Conservation (phyloP, 106 monocot species). For the Narthecium ossifragum region DNA sequence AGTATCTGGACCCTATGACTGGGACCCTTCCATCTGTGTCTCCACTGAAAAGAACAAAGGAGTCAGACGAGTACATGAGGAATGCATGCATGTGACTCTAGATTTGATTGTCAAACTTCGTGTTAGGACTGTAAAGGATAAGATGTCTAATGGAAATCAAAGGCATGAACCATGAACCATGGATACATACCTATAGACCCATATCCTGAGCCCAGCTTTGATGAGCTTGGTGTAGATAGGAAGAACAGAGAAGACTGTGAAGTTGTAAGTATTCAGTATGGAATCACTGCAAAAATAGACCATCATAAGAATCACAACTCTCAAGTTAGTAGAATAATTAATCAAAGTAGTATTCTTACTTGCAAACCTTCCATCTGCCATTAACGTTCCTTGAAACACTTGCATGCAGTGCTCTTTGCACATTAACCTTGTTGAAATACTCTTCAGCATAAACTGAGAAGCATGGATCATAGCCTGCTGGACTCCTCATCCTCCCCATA, state of each 20-base stretch:
- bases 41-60: too few species aligned
- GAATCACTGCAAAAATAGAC: slow-evolving; percentile 68
- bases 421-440: slow-evolving; percentile 69
- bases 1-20: slow-evolving; percentile 79
- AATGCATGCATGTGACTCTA: too few species aligned
- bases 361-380: slow-evolving; percentile 63
- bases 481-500: slow-evolving; percentile 22
- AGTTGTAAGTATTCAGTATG: slow-evolving; percentile 53
- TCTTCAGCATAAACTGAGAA: slow-evolving; percentile 58
- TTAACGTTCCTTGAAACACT: slow-evolving; percentile 14
- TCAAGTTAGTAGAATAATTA: background rate
- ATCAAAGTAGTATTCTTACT: slow-evolving; percentile 22
- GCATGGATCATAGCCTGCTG: slow-evolving; percentile 71
- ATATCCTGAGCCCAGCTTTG: slow-evolving; percentile 67
- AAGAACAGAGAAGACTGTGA: slow-evolving; percentile 56
- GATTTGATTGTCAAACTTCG: too few species aligned
- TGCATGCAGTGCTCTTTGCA: slow-evolving; percentile 53
- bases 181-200: slow-evolving; percentile 67
- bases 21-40: slow-evolving; percentile 89
- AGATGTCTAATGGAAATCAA: too few species aligned
- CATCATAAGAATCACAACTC: too few species aligned
- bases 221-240: slow-evolving; percentile 80
- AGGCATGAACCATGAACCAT: background rate
- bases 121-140: too few species aligned
- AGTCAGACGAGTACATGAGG: background rate